A percentile compares a stretch with the other conserved stretches of the same genome.
Evolutionary conservation across 345 rosid species (phyloP).

Genomic region (Salix arbutifolia): DNA sequence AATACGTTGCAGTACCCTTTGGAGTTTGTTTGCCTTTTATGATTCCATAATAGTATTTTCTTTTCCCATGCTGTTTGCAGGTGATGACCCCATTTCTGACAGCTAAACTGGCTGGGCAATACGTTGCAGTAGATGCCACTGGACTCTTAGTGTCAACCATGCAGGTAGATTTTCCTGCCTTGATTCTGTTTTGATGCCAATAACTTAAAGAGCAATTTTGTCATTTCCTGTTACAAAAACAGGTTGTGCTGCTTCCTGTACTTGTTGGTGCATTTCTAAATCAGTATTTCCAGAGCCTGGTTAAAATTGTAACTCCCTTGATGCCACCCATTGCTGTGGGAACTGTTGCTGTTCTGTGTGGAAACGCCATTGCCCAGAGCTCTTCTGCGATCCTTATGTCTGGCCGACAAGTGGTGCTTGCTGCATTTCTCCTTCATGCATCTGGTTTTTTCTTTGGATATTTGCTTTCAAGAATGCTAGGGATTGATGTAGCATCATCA

Average conservation of each 20-base stretch:
- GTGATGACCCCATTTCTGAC: constrained; percentile 89
- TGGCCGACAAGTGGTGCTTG: constrained; percentile 67
- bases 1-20: constrained; percentile 61
- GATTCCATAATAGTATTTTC: neutral
- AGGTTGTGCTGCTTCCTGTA: constrained; percentile 92
- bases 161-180: constrained; percentile 45
- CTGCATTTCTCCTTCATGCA: constrained; percentile 62
- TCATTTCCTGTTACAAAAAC: constrained; percentile 2
- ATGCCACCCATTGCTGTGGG: constrained; percentile 84
- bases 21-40: neutral
- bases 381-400: constrained; percentile 71
- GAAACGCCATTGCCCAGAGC: constrained; percentile 72
- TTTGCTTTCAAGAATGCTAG: constrained; percentile 54
- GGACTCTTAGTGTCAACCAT: constrained; percentile 66
- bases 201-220: neutral
- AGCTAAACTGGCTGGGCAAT: constrained; percentile 79
- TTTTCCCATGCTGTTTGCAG: constrained; percentile 32
- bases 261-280: constrained; percentile 32
- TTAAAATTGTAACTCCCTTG: constrained; percentile 68
- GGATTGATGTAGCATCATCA: constrained; percentile 60
- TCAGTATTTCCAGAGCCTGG: constrained; percentile 65
- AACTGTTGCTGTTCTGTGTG: constrained; percentile 75
- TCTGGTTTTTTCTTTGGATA: constrained; percentile 89
- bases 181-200: neutral
- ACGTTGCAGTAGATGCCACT: constrained; percentile 73